Evolutionary conservation across 2,329 filamentous ascomycete genomes (phyloP).

Genomic region (Colletotrichum lini): DNA sequence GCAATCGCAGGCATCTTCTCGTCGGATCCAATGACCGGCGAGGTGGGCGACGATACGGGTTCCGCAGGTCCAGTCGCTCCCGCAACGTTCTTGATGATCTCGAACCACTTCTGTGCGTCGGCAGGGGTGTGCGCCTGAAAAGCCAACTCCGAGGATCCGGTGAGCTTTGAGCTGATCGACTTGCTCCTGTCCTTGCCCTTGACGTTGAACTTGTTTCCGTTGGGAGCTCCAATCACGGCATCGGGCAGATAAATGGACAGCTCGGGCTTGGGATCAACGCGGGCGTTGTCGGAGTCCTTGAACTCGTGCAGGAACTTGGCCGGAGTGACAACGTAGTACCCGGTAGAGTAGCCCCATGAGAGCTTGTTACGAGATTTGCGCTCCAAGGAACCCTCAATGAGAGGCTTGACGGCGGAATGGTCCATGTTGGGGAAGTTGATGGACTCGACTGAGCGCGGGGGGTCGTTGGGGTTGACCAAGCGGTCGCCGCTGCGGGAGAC

Average conservation of each 20-base stretch:
- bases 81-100: slow-evolving; percentile 75
- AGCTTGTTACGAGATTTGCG: slow-evolving; percentile 92
- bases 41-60: slow-evolving; percentile 49
- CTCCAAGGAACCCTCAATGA: slow-evolving; percentile 91
- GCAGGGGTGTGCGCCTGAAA: slow-evolving; percentile 90
- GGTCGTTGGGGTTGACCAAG: slow-evolving; percentile 83
- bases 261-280: slow-evolving; percentile 84
- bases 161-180: slow-evolving; percentile 84
- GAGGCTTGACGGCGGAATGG: slow-evolving; percentile 82
- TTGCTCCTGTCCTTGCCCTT: slow-evolving; percentile 94
- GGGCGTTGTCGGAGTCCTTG: slow-evolving; percentile 86
- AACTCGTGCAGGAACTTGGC: slow-evolving; percentile 95
- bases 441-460: slow-evolving; percentile 79
- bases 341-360: slow-evolving; percentile 80
- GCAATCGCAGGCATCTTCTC: slow-evolving; percentile 45
- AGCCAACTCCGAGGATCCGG: slow-evolving; percentile 82
- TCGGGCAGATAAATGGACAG: slow-evolving; percentile 94
- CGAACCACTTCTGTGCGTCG: slow-evolving; percentile 89
- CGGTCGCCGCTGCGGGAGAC: slow-evolving; percentile 77
- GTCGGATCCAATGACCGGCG: slow-evolving; percentile 51
- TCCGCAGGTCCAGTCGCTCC: slow-evolving; percentile 62
- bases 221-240: slow-evolving; percentile 79
- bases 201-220: slow-evolving; percentile 89
- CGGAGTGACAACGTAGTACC: slow-evolving; percentile 92
- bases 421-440: slow-evolving; percentile 91